phyloP scores from a whole-genome alignment of 352 stramenopile species.

The Pythium scleroteichum region DNA sequence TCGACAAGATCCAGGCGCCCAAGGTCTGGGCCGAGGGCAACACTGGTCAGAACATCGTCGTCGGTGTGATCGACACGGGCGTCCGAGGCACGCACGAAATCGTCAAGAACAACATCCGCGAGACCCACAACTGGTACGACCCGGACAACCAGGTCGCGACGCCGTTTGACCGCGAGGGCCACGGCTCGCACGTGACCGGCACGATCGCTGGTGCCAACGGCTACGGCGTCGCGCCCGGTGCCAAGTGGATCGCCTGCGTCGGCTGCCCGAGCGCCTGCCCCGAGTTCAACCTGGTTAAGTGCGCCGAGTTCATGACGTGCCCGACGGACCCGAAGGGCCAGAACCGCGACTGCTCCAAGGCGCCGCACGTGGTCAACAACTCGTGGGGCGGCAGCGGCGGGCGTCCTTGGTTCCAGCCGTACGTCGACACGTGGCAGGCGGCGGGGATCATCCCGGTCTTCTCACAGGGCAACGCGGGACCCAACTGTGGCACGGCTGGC shows the following conservation, averaged over 20 bases:
- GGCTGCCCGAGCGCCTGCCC: slow-evolving; percentile 24
- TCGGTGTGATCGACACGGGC: slow-evolving; percentile 36
- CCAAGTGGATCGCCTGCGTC: slow-evolving; percentile 35
- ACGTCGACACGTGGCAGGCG: slow-evolving; percentile 26
- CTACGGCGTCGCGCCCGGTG: slow-evolving; percentile 28
- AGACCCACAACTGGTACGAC: slow-evolving; percentile 32
- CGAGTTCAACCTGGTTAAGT: slow-evolving; percentile 25
- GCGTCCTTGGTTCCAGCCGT: slow-evolving; percentile 11
- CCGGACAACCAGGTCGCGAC: slow-evolving; percentile 23
- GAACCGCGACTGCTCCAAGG: slow-evolving; percentile 40
- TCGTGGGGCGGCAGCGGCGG: slow-evolving; percentile 28
- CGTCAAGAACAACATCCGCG: slow-evolving; percentile 20
- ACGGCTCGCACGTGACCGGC: slow-evolving; percentile 40
- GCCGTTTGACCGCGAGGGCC: slow-evolving; percentile 32
- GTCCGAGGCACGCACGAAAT: slow-evolving; percentile 31
- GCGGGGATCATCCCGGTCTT: slow-evolving; percentile 40
- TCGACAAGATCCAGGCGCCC: slow-evolving; percentile 16
- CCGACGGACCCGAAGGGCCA: slow-evolving; percentile 25
- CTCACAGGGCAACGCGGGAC: slow-evolving; percentile 33
- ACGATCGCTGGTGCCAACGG: slow-evolving; percentile 33
- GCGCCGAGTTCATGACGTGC: slow-evolving; percentile 29
- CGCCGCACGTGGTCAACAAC: slow-evolving; percentile 41
- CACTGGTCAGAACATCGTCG: slow-evolving; percentile 24
- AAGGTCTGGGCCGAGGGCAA: slow-evolving; percentile 31
- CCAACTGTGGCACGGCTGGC: slow-evolving; percentile 26